Percentiles rank a stretch among this genome's conserved stretches.
phyloP scores from a whole-genome alignment of 192 early-diverging fungal genomes.

The Martensiomyces pterosporus region DNA sequence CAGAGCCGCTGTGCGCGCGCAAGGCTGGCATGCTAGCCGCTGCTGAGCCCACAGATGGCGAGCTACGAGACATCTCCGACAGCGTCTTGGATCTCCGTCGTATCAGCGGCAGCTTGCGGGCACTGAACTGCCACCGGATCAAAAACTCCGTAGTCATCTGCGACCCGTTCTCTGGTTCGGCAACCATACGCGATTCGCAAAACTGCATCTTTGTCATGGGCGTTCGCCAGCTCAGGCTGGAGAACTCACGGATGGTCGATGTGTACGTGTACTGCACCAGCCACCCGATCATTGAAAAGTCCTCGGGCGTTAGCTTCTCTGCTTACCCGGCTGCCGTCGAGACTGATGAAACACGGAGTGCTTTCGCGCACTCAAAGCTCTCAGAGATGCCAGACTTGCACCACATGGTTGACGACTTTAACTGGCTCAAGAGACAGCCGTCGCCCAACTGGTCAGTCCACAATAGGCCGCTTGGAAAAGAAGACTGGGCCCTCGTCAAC shows the following conservation, averaged over 20 bases:
- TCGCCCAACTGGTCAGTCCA: constrained; percentile 71
- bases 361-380: constrained; percentile 2
- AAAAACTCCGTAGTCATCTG: constrained; percentile 61
- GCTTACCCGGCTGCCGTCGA: constrained; percentile 50
- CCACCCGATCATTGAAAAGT: constrained; percentile 86
- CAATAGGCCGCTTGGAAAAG: not conserved
- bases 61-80: constrained; percentile 46
- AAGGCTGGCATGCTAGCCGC: not conserved
- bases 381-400: constrained; percentile 43
- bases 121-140: constrained; percentile 75
- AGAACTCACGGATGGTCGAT: constrained; percentile 60
- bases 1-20: too few species aligned
- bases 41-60: constrained; percentile 18
- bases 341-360: constrained; percentile 27
- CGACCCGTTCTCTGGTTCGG: constrained; percentile 65
- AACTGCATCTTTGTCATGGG: constrained; percentile 60
- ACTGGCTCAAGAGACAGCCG: constrained; percentile 76
- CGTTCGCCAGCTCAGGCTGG: constrained; percentile 86
- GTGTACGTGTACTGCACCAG: constrained; percentile 69
- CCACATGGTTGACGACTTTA: constrained; percentile 81
- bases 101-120: constrained; percentile 51
- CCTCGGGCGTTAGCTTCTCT: constrained; percentile 63
- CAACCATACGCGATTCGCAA: constrained; percentile 63
- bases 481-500: too few species aligned
- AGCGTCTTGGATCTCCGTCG: constrained; percentile 66